Conservation (phyloP, 2,329 filamentous ascomycete species). For the Trichoderma gracile region DNA sequence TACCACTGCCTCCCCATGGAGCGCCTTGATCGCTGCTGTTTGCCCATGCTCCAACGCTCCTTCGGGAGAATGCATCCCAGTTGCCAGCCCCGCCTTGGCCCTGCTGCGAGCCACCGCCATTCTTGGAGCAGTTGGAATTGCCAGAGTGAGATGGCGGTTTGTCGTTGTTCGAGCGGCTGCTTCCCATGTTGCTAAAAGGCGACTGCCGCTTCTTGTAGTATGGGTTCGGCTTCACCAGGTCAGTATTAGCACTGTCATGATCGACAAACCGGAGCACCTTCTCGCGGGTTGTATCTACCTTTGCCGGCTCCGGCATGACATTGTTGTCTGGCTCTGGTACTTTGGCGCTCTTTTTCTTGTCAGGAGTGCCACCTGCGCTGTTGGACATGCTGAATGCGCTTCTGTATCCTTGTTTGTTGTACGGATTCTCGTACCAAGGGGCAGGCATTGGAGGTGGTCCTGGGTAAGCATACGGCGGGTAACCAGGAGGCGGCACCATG, state of each 20-base stretch:
- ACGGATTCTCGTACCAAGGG: constrained; percentile 2
- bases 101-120: not conserved
- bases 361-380: not conserved
- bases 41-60: constrained; percentile 16
- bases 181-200: constrained; percentile 30
- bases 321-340: constrained; percentile 26
- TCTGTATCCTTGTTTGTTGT: constrained; percentile 23
- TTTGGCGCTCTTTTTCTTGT: not conserved
- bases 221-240: constrained; percentile 12
- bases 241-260: not conserved
- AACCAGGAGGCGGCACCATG: constrained; percentile 31
- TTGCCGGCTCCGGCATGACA: constrained; percentile 17
- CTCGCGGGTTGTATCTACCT: not conserved
- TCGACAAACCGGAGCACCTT: not conserved
- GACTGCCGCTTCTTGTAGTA: constrained; percentile 26
- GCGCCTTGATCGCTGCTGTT: constrained; percentile 13
- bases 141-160: constrained; percentile 13
- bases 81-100: not conserved
- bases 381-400: constrained; percentile 13
- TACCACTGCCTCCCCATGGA: constrained; percentile 1
- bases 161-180: constrained; percentile 15
- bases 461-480: constrained; percentile 18
- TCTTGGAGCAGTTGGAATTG: constrained; percentile 18
- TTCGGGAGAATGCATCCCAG: constrained; percentile 4
- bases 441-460: not conserved